Evolutionary conservation across 148 eudicot genomes (phyloP).

Genomic region (Vaccinium macrocarpon): DNA sequence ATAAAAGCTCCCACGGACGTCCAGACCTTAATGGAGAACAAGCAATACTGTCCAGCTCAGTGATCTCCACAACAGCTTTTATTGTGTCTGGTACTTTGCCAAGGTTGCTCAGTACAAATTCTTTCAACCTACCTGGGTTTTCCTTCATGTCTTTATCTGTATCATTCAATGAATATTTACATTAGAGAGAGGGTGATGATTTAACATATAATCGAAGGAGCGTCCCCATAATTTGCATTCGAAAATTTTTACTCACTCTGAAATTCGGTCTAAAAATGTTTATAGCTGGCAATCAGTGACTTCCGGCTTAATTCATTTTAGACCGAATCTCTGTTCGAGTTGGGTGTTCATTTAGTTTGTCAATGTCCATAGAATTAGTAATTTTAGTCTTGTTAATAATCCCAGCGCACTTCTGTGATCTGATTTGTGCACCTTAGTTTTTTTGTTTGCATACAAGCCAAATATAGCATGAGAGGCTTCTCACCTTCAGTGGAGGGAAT

Average conservation of each 20-base stretch:
- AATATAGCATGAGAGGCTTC: neutral
- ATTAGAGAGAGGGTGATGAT: neutral
- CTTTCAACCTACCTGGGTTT: conserved; percentile 45
- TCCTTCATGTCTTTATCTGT: conserved; percentile 32
- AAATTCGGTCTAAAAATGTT: too few species aligned
- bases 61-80: conserved; percentile 32
- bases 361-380: too few species aligned
- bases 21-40: conserved; percentile 38
- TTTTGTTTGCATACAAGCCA: neutral
- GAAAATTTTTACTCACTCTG: too few species aligned
- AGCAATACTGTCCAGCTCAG: conserved; percentile 28
- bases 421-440: neutral
- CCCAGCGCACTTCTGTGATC: too few species aligned
- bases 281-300: too few species aligned
- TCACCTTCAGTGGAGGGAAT: conserved; percentile 44
- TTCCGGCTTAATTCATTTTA: too few species aligned
- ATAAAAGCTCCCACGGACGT: conserved; percentile 44
- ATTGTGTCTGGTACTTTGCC: conserved; percentile 39
- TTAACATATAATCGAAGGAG: too few species aligned
- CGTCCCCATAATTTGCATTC: too few species aligned
- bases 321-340: too few species aligned
- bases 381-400: too few species aligned
- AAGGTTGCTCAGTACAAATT: conserved; percentile 49
- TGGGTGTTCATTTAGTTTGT: too few species aligned
- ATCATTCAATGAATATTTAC: neutral